Conservation (phyloP, 768 basidiomycete species). For the Serendipita sp. region DNA sequence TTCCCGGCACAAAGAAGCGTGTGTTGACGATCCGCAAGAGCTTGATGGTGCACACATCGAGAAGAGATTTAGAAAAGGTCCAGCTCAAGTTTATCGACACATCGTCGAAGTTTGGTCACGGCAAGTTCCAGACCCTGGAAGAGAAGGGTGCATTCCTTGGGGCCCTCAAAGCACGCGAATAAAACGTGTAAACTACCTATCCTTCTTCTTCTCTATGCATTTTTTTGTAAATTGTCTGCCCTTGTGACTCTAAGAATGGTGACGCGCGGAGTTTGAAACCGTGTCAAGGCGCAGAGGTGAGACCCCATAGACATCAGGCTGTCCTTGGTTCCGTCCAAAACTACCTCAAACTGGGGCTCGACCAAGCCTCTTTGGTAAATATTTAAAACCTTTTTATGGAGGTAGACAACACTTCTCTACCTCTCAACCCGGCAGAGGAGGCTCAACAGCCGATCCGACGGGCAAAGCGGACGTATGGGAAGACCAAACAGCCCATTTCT, state of each 20-base stretch:
- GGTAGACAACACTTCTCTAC: neutral
- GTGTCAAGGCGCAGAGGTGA: no score
- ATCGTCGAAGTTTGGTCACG: constrained; percentile 93
- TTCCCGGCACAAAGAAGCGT: constrained; percentile 95
- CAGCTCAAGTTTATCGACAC: constrained; percentile 98
- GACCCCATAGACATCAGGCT: no score
- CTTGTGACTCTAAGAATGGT: neutral
- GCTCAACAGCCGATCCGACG: neutral
- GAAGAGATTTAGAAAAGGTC: constrained; percentile 94
- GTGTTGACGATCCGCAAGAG: constrained; percentile 95
- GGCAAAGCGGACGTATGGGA: neutral
- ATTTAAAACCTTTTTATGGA: constrained; percentile 3
- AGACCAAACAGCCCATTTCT: neutral
- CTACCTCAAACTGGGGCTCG: neutral
- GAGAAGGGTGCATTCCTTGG: constrained; percentile 94
- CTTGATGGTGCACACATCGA: constrained; percentile 88
- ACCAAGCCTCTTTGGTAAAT: neutral
- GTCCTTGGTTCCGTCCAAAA: no score
- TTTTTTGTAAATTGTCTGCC: constrained; percentile 2
- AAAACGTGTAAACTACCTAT: constrained; percentile 17
- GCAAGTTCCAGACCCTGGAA: constrained; percentile 90
- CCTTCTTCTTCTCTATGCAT: constrained; percentile 18
- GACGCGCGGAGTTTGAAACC: neutral
- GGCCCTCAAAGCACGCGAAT: constrained; percentile 72
- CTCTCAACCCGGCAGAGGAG: neutral